These are phyloP conservation scores for Hypomyces perniciosus DNA, from an alignment of 2,329 filamentous ascomycete species.

Conservation along the genomic window DNA sequence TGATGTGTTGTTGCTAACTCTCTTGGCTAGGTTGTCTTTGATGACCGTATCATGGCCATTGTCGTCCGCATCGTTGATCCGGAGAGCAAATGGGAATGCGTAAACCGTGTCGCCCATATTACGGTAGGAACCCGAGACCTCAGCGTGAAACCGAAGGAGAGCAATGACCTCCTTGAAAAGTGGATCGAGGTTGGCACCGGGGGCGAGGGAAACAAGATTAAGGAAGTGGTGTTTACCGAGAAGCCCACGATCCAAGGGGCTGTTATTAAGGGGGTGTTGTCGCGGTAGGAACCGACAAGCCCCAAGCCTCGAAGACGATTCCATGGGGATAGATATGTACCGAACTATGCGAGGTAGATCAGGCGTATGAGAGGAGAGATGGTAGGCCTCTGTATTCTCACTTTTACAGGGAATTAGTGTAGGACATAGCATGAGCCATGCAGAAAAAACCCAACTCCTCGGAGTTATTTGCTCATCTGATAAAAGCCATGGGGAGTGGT, in stretches of 20 bases:
- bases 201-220: slow-evolving; percentile 34
- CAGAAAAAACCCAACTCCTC: no score
- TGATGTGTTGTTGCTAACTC: slow-evolving; percentile 4
- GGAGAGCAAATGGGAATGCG: slow-evolving; percentile 56
- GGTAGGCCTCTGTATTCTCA: no score
- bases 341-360: no score
- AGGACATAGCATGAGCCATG: no score
- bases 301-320: not conserved
- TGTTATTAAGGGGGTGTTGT: slow-evolving; percentile 41
- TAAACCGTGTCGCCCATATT: slow-evolving; percentile 77
- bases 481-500: not conserved
- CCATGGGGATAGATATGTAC: no score
- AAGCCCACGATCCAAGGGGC: slow-evolving; percentile 42
- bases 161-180: slow-evolving; percentile 71
- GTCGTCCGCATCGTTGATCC: slow-evolving; percentile 67
- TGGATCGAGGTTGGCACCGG: slow-evolving; percentile 61
- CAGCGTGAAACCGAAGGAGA: slow-evolving; percentile 84
- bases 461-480: not conserved
- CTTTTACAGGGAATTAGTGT: no score
- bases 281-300: slow-evolving; percentile 31
- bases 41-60: slow-evolving; percentile 84
- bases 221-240: slow-evolving; percentile 44
- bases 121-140: slow-evolving; percentile 76
- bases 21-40: slow-evolving; percentile 62
- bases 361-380: no score